Evolutionary conservation across 306 rosid genomes (phyloP), one percentile per base, ranked within the genome.

Genomic region (Aeschynomene evenia): DNA sequence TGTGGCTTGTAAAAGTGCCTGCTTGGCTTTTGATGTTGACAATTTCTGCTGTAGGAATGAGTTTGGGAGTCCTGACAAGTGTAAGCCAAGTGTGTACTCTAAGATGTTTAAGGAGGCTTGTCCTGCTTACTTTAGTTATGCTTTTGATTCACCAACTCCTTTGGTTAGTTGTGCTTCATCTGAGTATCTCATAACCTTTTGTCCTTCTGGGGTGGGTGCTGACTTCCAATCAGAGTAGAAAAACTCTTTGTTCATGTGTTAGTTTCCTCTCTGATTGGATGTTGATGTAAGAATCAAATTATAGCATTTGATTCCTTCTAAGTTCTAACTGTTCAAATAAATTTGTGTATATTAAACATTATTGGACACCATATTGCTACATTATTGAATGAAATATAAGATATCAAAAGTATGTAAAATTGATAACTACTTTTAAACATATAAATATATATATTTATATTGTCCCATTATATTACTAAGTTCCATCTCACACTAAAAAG

Each of bases 1-100:
- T 12, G 97, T 91, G 75, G 99, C 96, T 5, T 91, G 99, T 34
- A 87, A 82, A 59, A 94, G 97, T 59, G 96, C 88, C 68, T 91
- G 99, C 53, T 80, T 94, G 91, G 88, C 95, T 40, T 94, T 88
- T 72, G 43, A 85, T 21, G 24, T 34, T 45, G 99, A 94, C 80
- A 56, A 28, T 15, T 94, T 85, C 16, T 94, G 99, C 40, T 91
- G 97, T 34, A 79, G 92, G 71, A 88, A 88, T 56, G 77, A 70
- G 34, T 91, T 65, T 55, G 91, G 92, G 6, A 81, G 66, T 29
- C 91, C 96, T 1, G 77, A 63, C 2, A 91, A 75, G 58, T 94
- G 99, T 67, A 87, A 49, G 75, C 87, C 97, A 0, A 85, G 48
- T 48, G 74, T 81, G 68, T 94, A 94, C 77, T 91, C 99, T 1